Evolutionary conservation across 1,284 basidiomycete genomes (phyloP).

Genomic region (Ustilago cynodontis): DNA sequence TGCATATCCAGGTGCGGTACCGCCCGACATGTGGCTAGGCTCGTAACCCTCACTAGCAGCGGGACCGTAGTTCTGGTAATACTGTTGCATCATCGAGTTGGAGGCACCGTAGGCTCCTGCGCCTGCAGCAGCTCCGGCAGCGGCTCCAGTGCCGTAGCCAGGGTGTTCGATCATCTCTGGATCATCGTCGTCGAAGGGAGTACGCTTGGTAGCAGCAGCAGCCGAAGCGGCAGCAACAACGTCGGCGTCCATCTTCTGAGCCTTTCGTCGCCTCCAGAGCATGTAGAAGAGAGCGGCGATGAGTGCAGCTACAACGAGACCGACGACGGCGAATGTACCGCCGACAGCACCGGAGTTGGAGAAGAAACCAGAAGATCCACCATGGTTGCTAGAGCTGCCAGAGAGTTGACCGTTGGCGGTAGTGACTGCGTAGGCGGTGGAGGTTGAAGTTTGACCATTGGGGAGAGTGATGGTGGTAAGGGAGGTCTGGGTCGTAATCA

Average conservation of each 20-base stretch:
- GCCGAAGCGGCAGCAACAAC: conserved; percentile 68
- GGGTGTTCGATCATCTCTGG: conserved; percentile 68
- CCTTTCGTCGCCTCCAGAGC: conserved; percentile 61
- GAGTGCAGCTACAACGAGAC: conserved; percentile 59
- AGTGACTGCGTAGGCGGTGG: conserved; percentile 50
- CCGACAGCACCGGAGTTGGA: conserved; percentile 67
- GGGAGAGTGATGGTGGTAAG: conserved; percentile 45
- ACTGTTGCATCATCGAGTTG: conserved; percentile 54
- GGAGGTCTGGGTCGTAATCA: conserved; percentile 49
- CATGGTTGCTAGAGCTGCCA: conserved; percentile 31
- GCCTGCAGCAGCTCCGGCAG: conserved; percentile 38
- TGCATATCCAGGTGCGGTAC: conserved; percentile 58
- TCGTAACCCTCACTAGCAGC: conserved; percentile 53
- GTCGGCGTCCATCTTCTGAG: conserved; percentile 69
- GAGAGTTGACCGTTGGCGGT: conserved; percentile 46
- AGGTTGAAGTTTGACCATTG: conserved; percentile 48
- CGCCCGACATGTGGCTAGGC: conserved; percentile 60
- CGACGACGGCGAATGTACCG: conserved; percentile 68
- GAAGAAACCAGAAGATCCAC: conserved; percentile 56
- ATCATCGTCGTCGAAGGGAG: conserved; percentile 69
- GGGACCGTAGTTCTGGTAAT: conserved; percentile 52
- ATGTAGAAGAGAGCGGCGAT: conserved; percentile 61
- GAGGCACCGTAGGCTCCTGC: conserved; percentile 44
- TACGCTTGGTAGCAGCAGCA: conserved; percentile 66
- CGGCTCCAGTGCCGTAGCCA: conserved; percentile 47